Conservation (phyloP, 1,284 basidiomycete species). For the Rhodotorula sp. region DNA sequence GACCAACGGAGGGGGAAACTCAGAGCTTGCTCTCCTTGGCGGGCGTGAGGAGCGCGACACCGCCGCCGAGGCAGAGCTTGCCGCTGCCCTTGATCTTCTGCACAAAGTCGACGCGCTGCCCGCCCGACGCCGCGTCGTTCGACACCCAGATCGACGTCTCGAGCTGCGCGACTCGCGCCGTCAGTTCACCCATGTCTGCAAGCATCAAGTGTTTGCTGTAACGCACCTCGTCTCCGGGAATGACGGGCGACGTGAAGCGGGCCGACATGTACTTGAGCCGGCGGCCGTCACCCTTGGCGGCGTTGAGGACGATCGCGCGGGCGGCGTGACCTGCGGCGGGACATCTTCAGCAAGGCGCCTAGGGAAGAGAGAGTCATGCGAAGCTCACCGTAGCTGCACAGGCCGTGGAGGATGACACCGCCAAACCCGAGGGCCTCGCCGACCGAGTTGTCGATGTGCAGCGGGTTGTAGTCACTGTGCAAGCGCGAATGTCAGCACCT, state of each 20-base stretch:
- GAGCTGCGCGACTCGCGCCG: constrained; percentile 48
- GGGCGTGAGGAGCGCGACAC: constrained; percentile 39
- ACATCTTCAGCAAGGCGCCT: constrained; percentile 54
- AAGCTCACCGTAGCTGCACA: constrained; percentile 47
- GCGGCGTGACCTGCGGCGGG: constrained; percentile 64
- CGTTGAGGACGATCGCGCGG: constrained; percentile 65
- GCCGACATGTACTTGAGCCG: constrained; percentile 67
- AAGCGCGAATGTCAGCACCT: neutral
- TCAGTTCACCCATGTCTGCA: neutral
- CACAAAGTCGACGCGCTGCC: constrained; percentile 68
- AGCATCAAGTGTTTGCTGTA: no score
- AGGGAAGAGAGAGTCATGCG: neutral
- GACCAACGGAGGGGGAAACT: neutral
- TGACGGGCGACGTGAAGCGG: constrained; percentile 64
- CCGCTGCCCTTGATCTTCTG: constrained; percentile 68
- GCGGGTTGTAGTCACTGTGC: constrained; percentile 71
- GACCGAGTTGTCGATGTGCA: constrained; percentile 65
- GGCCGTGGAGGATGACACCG: constrained; percentile 75
- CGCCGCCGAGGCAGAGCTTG: constrained; percentile 58
- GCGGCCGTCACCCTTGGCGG: constrained; percentile 62
- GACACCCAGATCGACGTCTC: constrained; percentile 74
- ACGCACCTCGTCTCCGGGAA: constrained; percentile 38
- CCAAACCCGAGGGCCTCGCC: constrained; percentile 65
- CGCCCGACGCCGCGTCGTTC: constrained; percentile 67
- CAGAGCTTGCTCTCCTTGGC: constrained; percentile 40